These are phyloP conservation scores for Aureoboletus auriporus DNA, from an alignment of 768 basidiomycete genomes.

Conservation along the genomic window DNA sequence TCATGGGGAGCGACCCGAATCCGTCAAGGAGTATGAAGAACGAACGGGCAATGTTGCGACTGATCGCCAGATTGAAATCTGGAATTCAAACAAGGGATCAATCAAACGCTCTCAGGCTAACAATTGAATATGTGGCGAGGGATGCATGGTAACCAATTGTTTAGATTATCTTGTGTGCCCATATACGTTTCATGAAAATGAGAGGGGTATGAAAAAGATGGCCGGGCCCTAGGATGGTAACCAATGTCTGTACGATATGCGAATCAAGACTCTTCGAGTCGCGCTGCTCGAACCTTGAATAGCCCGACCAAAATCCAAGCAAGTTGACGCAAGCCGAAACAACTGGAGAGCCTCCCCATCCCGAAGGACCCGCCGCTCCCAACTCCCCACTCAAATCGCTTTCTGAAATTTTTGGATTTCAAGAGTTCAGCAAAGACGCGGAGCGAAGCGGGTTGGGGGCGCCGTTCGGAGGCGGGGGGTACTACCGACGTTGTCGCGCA, in stretches of 20 bases:
- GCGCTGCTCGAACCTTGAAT: constrained; percentile 8
- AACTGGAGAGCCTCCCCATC: constrained; percentile 15
- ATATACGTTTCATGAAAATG: constrained; percentile 33
- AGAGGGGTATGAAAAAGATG: constrained; percentile 15
- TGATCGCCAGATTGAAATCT: constrained; percentile 70
- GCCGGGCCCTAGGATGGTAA: not conserved
- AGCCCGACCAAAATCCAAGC: constrained; percentile 17
- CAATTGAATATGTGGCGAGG: constrained; percentile 36
- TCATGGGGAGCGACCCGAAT: constrained; percentile 74
- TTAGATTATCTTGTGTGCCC: no score
- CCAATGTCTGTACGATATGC: not conserved
- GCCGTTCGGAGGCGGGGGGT: no score
- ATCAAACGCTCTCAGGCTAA: constrained; percentile 43
- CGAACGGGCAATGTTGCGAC: constrained; percentile 64
- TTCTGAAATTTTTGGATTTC: constrained; percentile 5
- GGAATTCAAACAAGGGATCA: constrained; percentile 64
- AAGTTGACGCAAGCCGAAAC: constrained; percentile 15
- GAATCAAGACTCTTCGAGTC: not conserved
- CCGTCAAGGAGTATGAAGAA: constrained; percentile 66
- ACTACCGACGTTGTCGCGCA: no score
- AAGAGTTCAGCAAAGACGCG: constrained; percentile 17
- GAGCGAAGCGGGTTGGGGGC: no score
- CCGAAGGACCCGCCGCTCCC: constrained; percentile 17
- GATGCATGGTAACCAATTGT: no score
- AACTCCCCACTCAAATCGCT: constrained; percentile 12